phyloP scores from a whole-genome alignment of 192 early-diverging fungal species.

The Backusella tarrabulga region DNA sequence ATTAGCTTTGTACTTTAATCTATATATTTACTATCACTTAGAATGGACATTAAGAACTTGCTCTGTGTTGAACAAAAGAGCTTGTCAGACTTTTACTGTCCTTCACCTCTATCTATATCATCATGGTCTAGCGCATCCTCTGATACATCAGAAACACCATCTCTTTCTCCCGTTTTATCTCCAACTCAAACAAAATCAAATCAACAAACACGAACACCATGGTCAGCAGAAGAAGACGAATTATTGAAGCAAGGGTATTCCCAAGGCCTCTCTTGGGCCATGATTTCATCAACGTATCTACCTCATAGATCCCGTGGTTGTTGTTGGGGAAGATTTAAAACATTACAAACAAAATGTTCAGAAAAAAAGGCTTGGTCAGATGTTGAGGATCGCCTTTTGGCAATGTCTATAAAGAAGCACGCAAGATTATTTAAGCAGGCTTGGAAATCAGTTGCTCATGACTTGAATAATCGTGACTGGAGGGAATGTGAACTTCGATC shows the following conservation, averaged over 20 bases:
- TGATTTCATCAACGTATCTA: slow-evolving; percentile 29
- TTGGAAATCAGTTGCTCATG: slow-evolving; percentile 28
- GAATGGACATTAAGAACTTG: slow-evolving; percentile 14
- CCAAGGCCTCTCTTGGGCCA: slow-evolving; percentile 28
- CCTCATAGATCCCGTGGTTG: slow-evolving; percentile 34
- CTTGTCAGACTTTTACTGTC: neutral
- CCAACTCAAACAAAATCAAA: neutral
- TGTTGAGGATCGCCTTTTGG: slow-evolving; percentile 13
- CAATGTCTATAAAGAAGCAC: slow-evolving; percentile 22
- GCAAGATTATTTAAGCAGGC: slow-evolving; percentile 28
- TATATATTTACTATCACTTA: neutral
- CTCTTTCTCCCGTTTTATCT: neutral
- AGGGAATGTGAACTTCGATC: slow-evolving; percentile 26
- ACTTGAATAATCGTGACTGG: slow-evolving; percentile 22
- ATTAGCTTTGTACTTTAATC: neutral
- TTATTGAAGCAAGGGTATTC: slow-evolving; percentile 29
- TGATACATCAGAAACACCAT: slow-evolving; percentile 2
- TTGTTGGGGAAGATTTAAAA: slow-evolving; percentile 36
- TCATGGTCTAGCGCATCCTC: slow-evolving; percentile 1
- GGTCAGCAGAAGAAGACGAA: slow-evolving; percentile 26
- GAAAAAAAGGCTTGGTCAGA: slow-evolving; percentile 20
- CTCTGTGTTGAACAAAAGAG: slow-evolving; percentile 12
- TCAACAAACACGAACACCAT: slow-evolving; percentile 25
- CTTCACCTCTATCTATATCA: neutral
- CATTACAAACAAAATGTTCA: slow-evolving; percentile 17